These are phyloP conservation scores for Microglena sp. DNA, from an alignment of 139 green algal species.

Conservation along the genomic window DNA sequence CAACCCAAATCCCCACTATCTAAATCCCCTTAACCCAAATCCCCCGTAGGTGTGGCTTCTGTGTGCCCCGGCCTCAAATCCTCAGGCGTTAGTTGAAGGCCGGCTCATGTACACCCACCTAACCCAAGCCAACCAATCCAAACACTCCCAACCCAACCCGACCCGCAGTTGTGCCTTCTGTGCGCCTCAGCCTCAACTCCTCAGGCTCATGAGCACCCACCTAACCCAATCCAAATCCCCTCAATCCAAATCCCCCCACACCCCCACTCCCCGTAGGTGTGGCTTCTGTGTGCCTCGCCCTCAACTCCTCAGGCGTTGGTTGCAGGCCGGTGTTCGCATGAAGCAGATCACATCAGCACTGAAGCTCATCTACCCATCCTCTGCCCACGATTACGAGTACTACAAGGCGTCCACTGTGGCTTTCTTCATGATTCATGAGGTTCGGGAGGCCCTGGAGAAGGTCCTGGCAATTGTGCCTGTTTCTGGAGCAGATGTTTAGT, in stretches of 20 bases:
- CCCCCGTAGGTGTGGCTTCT: slow-evolving; percentile 44
- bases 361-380: slow-evolving; percentile 54
- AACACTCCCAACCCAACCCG: too few species aligned
- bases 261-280: too few species aligned
- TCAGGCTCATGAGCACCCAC: too few species aligned
- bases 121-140: too few species aligned
- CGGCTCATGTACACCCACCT: too few species aligned
- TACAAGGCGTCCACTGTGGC: slow-evolving; percentile 57
- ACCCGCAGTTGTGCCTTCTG: too few species aligned
- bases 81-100: slow-evolving; percentile 55
- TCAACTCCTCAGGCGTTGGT: slow-evolving; percentile 59
- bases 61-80: slow-evolving; percentile 55
- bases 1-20: too few species aligned
- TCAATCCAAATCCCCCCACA: too few species aligned
- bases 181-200: too few species aligned
- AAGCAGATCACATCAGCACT: slow-evolving; percentile 35
- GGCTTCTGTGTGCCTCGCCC: slow-evolving; percentile 53
- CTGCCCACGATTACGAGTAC: slow-evolving; percentile 59
- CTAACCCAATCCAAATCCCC: too few species aligned
- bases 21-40: too few species aligned
- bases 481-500: too few species aligned
- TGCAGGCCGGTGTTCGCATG: slow-evolving; percentile 51
- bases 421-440: slow-evolving; percentile 55
- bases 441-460: slow-evolving; percentile 39
- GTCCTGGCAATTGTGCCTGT: slow-evolving; percentile 38